Conservation (phyloP, 352 stramenopile genomes). For the Pythium volutum region DNA sequence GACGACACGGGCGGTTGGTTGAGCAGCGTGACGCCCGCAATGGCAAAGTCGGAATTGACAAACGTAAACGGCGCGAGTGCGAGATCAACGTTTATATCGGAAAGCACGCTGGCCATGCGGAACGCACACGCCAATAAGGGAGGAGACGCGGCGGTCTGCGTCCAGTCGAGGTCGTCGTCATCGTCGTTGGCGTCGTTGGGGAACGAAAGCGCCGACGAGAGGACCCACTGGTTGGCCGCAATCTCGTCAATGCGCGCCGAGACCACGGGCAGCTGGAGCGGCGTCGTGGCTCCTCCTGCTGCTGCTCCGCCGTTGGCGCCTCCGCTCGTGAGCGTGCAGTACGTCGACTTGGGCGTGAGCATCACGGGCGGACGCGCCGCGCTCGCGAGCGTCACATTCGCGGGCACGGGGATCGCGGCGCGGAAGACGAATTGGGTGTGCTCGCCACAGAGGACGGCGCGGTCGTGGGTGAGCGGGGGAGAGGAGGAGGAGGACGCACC, state of each 20-base stretch:
- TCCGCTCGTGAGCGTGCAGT: conserved; percentile 12
- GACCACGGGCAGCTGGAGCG: conserved; percentile 17
- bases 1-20: conserved; percentile 12
- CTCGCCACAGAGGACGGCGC: conserved; percentile 18
- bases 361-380: background rate
- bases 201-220: conserved; percentile 20
- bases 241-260: conserved; percentile 2
- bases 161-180: conserved; percentile 7
- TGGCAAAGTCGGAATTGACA: conserved; percentile 15
- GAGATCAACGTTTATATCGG: conserved; percentile 11
- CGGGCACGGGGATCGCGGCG: conserved; percentile 12
- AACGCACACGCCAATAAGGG: conserved; percentile 14
- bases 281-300: background rate
- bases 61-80: conserved; percentile 17
- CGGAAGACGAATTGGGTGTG: conserved; percentile 18
- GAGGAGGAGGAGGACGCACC: background rate
- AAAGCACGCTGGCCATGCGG: background rate
- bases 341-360: conserved; percentile 7
- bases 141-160: background rate
- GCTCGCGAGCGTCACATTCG: conserved; percentile 6
- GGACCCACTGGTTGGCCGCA: conserved; percentile 8
- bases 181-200: conserved; percentile 19
- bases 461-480: conserved; percentile 1
- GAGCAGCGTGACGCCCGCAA: conserved; percentile 22
- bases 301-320: too few species aligned